Percentiles rank a stretch among this genome's conserved stretches.
Evolutionary conservation across 2,329 filamentous ascomycete genomes (phyloP).

Genomic region (Podosphaera fusca): DNA sequence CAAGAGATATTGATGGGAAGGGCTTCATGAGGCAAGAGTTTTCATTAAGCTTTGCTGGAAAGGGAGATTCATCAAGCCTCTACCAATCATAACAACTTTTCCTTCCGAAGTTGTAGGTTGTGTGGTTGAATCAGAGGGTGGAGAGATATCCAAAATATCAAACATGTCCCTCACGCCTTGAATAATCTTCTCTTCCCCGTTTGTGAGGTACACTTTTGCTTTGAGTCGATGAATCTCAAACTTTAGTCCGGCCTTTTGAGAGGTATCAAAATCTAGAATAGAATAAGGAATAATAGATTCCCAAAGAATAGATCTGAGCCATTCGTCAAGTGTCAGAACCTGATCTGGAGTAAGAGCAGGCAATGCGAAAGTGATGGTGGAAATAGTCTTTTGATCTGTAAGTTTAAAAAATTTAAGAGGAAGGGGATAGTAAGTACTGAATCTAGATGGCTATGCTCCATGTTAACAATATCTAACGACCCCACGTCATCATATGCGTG

Average conservation of each 20-base stretch:
- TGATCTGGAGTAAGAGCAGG: conserved; percentile 33
- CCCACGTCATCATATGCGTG: conserved; percentile 71
- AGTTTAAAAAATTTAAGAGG: conserved; percentile 1
- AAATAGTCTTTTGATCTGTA: conserved; percentile 40
- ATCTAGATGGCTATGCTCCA: conserved; percentile 80
- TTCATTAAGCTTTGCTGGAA: conserved; percentile 23
- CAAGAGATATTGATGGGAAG: too few relatives aligned
- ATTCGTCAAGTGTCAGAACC: conserved; percentile 46
- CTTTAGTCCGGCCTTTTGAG: not conserved
- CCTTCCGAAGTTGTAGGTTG: conserved; percentile 17
- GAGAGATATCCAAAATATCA: conserved; percentile 49
- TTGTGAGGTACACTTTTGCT: conserved; percentile 43
- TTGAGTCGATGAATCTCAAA: conserved; percentile 78
- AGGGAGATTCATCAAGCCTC: conserved; percentile 26
- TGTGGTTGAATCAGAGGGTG: conserved; percentile 9
- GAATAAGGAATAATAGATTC: conserved; percentile 36
- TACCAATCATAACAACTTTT: conserved; percentile 42
- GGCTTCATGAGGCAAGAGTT: conserved; percentile 1
- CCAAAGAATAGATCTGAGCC: conserved; percentile 72
- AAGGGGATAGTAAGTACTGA: conserved; percentile 30
- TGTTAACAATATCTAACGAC: conserved; percentile 43
- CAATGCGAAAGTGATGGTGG: conserved; percentile 52
- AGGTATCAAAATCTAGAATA: not conserved
- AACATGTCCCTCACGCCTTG: conserved; percentile 90
- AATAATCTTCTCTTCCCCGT: conserved; percentile 50